Percentiles rank a stretch among this genome's conserved stretches.
Conservation (phyloP, 2,329 filamentous ascomycete genomes). For the Leptosphaerulina australis region DNA sequence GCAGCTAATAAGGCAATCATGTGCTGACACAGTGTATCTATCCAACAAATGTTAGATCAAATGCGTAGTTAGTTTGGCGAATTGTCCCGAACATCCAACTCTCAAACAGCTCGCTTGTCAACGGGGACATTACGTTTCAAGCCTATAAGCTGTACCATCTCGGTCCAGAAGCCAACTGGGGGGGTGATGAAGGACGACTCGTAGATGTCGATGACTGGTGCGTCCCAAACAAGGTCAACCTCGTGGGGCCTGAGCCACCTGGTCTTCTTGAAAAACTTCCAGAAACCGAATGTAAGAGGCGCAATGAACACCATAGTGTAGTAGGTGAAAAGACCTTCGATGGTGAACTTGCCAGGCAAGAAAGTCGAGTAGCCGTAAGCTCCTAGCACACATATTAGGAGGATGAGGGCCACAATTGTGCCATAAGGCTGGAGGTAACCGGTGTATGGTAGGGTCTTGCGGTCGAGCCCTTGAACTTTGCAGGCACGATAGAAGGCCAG, state of each 20-base stretch:
- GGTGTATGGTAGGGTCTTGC: constrained; percentile 57
- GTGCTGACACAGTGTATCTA: constrained; percentile 21
- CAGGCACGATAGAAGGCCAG: constrained; percentile 63
- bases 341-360: constrained; percentile 54
- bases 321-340: constrained; percentile 59
- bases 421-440: constrained; percentile 58
- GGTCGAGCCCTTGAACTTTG: constrained; percentile 56
- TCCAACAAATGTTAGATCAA: constrained; percentile 19
- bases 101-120: constrained; percentile 37
- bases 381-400: constrained; percentile 58
- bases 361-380: constrained; percentile 62
- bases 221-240: constrained; percentile 53
- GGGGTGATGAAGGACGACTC: constrained; percentile 51
- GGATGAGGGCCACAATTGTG: constrained; percentile 56
- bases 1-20: constrained; percentile 8
- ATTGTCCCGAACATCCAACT: too few species aligned
- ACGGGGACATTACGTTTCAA: constrained; percentile 38
- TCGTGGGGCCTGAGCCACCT: constrained; percentile 58
- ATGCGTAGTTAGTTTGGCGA: constrained; percentile 8
- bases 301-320: constrained; percentile 62
- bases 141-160: constrained; percentile 45
- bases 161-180: constrained; percentile 46
- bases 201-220: constrained; percentile 49
- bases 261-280: constrained; percentile 69
- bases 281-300: constrained; percentile 60